These are phyloP conservation scores for Magnusiomyces tetraspermus DNA, from an alignment of 1,139 yeast genomes.

Conservation along the genomic window DNA sequence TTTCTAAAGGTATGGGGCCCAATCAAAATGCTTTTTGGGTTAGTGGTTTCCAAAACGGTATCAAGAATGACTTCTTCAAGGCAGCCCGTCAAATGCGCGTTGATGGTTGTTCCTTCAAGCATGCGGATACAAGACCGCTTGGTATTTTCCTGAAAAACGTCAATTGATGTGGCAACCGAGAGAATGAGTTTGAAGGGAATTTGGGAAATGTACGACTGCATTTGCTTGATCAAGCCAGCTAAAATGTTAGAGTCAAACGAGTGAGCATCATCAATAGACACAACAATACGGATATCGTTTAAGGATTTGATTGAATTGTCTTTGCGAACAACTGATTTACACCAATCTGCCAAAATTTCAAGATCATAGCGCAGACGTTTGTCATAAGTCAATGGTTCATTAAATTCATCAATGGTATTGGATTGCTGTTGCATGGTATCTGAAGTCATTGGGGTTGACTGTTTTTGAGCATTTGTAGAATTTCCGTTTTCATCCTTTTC, in stretches of 20 bases:
- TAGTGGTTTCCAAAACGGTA: constrained; percentile 15
- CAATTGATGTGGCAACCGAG: constrained; percentile 46
- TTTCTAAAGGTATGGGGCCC: constrained; percentile 23
- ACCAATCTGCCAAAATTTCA: constrained; percentile 46
- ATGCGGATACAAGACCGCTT: constrained; percentile 28
- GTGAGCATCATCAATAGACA: constrained; percentile 58
- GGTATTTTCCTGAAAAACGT: constrained; percentile 37
- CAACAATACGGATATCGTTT: constrained; percentile 31
- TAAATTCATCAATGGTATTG: not conserved
- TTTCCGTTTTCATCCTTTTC: constrained; percentile 19
- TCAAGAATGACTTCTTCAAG: constrained; percentile 18
- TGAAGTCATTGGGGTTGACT: not conserved
- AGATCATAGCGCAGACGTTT: constrained; percentile 43
- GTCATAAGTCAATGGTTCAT: constrained; percentile 14
- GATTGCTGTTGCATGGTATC: not conserved
- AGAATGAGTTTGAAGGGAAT: constrained; percentile 42
- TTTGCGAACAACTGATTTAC: constrained; percentile 19
- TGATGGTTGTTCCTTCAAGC: constrained; percentile 22
- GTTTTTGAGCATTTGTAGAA: constrained; percentile 11
- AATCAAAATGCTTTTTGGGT: constrained; percentile 18
- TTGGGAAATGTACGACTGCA: constrained; percentile 34
- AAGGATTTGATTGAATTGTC: constrained; percentile 13
- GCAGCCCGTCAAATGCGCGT: constrained; percentile 17
- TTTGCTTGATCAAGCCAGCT: constrained; percentile 41
- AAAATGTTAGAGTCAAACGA: constrained; percentile 46